These are phyloP conservation scores for Fraxinus nigra DNA, from an alignment of 305 asterid species.

Conservation along the genomic window DNA sequence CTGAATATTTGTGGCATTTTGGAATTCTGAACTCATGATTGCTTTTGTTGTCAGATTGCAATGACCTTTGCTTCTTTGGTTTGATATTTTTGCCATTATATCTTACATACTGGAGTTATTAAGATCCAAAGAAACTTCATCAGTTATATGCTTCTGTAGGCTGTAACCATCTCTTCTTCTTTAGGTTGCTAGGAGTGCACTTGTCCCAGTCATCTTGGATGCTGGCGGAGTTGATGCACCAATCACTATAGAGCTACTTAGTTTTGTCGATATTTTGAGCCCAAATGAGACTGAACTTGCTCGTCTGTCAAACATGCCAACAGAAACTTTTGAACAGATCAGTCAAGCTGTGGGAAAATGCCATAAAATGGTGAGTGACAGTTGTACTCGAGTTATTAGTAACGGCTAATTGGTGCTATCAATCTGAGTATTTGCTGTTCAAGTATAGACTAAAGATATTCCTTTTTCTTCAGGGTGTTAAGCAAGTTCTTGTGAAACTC, in stretches of 20 bases:
- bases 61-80: background rate
- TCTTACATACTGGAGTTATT: background rate
- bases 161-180: constrained; percentile 10
- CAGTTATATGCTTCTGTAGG: background rate
- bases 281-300: constrained; percentile 91
- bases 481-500: constrained; percentile 84
- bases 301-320: constrained; percentile 74
- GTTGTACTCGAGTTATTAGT: background rate
- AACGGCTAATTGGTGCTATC: background rate
- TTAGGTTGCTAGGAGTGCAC: constrained; percentile 77
- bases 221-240: constrained; percentile 92
- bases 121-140: background rate
- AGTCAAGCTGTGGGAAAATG: constrained; percentile 70
- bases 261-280: constrained; percentile 63
- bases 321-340: constrained; percentile 76
- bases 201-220: constrained; percentile 85
- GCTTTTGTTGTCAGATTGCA: background rate
- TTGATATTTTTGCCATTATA: background rate
- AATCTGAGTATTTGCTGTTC: background rate
- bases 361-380: constrained; percentile 62
- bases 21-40: background rate
- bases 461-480: constrained; percentile 60
- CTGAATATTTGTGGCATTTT: background rate
- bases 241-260: constrained; percentile 63
- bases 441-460: background rate